Conservation (phyloP, 768 basidiomycete genomes). For the Leccinum disarticulatum region DNA sequence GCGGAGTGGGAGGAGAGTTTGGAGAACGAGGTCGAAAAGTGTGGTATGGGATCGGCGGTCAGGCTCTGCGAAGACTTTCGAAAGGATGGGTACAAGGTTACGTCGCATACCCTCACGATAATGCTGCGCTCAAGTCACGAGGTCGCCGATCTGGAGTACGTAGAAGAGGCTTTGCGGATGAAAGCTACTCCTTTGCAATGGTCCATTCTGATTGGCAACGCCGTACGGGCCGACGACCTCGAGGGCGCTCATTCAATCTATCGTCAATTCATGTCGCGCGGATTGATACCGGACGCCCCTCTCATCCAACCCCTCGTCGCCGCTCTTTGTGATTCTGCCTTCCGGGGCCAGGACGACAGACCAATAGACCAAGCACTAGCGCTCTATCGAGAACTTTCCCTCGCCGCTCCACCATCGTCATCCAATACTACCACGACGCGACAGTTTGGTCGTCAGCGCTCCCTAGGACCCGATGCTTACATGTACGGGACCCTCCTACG, state of each 20-base stretch:
- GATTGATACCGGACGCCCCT: slow-evolving; percentile 47
- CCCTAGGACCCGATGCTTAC: slow-evolving; percentile 46
- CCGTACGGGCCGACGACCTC: slow-evolving; percentile 38
- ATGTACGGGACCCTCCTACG: slow-evolving; percentile 58
- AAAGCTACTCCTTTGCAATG: slow-evolving; percentile 48
- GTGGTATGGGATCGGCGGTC: slow-evolving; percentile 37
- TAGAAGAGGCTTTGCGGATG: slow-evolving; percentile 42
- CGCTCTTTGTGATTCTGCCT: slow-evolving; percentile 42
- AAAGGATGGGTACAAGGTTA: slow-evolving; percentile 34
- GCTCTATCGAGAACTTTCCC: slow-evolving; percentile 50
- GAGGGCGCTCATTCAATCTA: slow-evolving; percentile 51
- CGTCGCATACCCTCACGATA: slow-evolving; percentile 35
- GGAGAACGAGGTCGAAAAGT: slow-evolving; percentile 32
- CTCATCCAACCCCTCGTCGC: slow-evolving; percentile 58
- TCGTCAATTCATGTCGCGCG: slow-evolving; percentile 40
- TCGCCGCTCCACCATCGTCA: slow-evolving; percentile 28
- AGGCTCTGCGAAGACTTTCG: slow-evolving; percentile 34
- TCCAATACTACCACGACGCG: slow-evolving; percentile 11
- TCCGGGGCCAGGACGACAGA: slow-evolving; percentile 38
- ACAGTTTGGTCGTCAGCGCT: slow-evolving; percentile 32
- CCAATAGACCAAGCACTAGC: slow-evolving; percentile 53
- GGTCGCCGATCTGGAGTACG: slow-evolving; percentile 42
- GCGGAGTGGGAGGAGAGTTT: slow-evolving; percentile 32
- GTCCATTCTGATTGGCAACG: slow-evolving; percentile 55
- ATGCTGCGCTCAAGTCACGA: slow-evolving; percentile 44